Base-by-base conservation (phyloP, 2,329 filamentous ascomycete species). In the Aspergillus flavus region DNA sequence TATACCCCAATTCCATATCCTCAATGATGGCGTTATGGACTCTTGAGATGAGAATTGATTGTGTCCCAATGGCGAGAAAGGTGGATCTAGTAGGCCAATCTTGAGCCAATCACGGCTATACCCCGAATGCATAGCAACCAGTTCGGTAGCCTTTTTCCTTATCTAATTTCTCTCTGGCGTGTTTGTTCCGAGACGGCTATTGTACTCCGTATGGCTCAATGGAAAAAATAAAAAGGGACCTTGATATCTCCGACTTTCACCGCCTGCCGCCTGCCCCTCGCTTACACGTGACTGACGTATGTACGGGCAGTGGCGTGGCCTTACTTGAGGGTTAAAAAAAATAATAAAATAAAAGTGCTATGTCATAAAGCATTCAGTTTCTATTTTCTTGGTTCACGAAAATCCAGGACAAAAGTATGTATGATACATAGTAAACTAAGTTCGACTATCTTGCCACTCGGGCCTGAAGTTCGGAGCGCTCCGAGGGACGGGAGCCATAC, bases 91-190 rank as follows among this genome's bases (percentile, higher is more conserved):
- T 26, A 59, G 26, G 45, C 59, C 46, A 61, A 64, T 66, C 43
- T 64, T 50, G 28, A n/a, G 11, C 64, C 64, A 66, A 66, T 66
- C 46, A 59, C 4, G n/a, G 16, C 21, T 16, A n/a, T 32, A 43
- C 36, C 32, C 59, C 30, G 28, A 34, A 52, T 52, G 48, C 28
- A 32, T 52, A 32, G 26, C 32, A 16, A 36, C 57, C 57, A 34
- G 12, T 39, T 59, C 16, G 50, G 36, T 55, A 48, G 50, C 41
- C 41, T 39, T 53, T 61, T 52, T 50, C 56, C 53, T 57, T 57
- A 61, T 61, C 59, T 61, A 57, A 61, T 57, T 50, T 36, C 36
- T 14, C 41, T 54, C 32, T 36, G 16, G 28, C n/a, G 28, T 28
- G 14, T 53, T 19, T 30, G 23, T 32, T 54, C 52, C 52, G 30